These are phyloP conservation scores for Paracorniculantispora psalliotae DNA, from an alignment of 2,329 filamentous ascomycete genomes.

Conservation along the genomic window DNA sequence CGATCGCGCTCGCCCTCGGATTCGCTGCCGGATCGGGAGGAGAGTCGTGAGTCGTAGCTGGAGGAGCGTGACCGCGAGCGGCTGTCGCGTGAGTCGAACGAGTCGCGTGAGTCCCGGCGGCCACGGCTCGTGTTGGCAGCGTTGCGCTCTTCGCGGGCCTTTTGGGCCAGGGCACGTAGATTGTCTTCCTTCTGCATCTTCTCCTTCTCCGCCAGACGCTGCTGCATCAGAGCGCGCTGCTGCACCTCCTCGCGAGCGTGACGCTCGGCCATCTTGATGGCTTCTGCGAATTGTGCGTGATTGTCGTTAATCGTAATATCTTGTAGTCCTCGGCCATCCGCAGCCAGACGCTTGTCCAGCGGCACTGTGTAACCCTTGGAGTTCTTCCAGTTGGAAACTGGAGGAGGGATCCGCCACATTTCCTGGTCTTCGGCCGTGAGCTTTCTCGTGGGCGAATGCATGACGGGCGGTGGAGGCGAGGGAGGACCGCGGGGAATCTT, in stretches of 20 bases:
- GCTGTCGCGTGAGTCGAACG: constrained; percentile 34
- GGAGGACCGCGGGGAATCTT: constrained; percentile 92
- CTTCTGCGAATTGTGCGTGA: constrained; percentile 93
- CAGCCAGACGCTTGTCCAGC: constrained; percentile 89
- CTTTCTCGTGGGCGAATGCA: constrained; percentile 92
- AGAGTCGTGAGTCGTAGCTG: constrained; percentile 25
- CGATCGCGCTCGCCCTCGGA: constrained; percentile 69
- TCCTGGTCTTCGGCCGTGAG: constrained; percentile 96
- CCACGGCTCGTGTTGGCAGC: constrained; percentile 46
- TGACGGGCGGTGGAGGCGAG: constrained; percentile 85
- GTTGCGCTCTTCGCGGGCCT: constrained; percentile 78
- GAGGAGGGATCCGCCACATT: constrained; percentile 82
- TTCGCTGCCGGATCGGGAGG: constrained; percentile 52
- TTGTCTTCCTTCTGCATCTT: constrained; percentile 92
- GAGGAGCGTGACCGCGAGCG: constrained; percentile 35
- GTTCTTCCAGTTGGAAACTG: constrained; percentile 98
- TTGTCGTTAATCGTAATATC: constrained; percentile 98
- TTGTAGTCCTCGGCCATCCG: constrained; percentile 85
- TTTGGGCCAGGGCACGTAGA: constrained; percentile 79
- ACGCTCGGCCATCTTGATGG: constrained; percentile 86
- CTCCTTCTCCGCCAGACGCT: constrained; percentile 92
- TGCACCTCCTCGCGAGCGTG: constrained; percentile 95
- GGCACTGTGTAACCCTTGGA: constrained; percentile 97
- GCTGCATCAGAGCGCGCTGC: constrained; percentile 89
- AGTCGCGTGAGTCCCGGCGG: constrained; percentile 28